Conservation (phyloP, 2,329 filamentous ascomycete genomes). For the Aspergillus japonicus region DNA sequence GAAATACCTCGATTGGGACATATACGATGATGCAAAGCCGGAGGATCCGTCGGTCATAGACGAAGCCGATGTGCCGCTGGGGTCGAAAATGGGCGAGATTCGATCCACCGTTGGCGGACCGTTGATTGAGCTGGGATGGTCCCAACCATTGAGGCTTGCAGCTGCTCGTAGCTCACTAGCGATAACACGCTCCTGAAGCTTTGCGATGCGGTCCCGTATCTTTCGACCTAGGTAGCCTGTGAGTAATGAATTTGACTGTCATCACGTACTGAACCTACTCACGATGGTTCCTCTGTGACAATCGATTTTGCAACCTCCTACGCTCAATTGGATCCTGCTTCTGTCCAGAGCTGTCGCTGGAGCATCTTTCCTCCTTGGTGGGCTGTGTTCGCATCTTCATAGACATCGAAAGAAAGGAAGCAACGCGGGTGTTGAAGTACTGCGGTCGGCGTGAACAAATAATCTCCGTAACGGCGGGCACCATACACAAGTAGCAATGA, state of each 20-base stretch:
- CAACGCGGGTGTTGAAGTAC: too few species aligned
- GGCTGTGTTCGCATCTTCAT: neutral
- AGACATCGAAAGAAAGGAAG: neutral
- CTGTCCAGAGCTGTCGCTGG: neutral
- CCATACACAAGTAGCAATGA: neutral
- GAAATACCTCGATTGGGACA: slow-evolving; percentile 4
- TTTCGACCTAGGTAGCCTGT: slow-evolving; percentile 27
- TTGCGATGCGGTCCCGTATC: slow-evolving; percentile 35
- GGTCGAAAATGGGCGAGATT: slow-evolving; percentile 8
- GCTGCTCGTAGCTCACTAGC: slow-evolving; percentile 34
- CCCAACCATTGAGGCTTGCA: slow-evolving; percentile 30
- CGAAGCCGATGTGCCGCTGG: neutral
- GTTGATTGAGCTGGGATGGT: slow-evolving; percentile 19
- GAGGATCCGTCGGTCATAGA: neutral
- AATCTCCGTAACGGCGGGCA: neutral
- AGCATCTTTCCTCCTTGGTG: neutral
- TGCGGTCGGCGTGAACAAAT: neutral
- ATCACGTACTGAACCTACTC: neutral
- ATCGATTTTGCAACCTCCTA: slow-evolving; percentile 32
- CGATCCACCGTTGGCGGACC: slow-evolving; percentile 7
- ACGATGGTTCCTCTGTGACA: slow-evolving; percentile 37
- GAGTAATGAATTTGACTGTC: neutral
- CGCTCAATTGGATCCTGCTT: slow-evolving; percentile 34
- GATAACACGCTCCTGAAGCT: slow-evolving; percentile 36
- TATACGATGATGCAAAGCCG: slow-evolving; percentile 1